Percentiles rank a stretch among this genome's conserved stretches.
These are phyloP conservation scores for Coemansia furcata DNA, from an alignment of 192 early-diverging fungal genomes.

Conservation along the genomic window DNA sequence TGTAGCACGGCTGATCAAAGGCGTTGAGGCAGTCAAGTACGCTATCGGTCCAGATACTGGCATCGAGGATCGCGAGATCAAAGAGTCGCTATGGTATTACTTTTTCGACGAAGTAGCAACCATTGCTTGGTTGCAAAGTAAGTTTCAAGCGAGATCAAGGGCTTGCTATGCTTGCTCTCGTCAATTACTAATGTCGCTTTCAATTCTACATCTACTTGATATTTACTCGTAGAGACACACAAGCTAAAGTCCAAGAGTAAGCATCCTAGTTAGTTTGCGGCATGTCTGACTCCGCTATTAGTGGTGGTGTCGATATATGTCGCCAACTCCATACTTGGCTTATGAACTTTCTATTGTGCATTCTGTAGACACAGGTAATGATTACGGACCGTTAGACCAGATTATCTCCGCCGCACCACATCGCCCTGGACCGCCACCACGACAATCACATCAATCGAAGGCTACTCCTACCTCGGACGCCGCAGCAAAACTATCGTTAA, in stretches of 20 bases:
- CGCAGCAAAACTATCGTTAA: constrained; percentile 9
- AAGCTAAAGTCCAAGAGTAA: constrained; percentile 44
- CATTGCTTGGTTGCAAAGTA: constrained; percentile 68
- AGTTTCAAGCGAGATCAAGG: constrained; percentile 7
- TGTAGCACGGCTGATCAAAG: constrained; percentile 55
- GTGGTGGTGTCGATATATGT: not conserved
- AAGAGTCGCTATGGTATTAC: constrained; percentile 68
- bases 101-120: constrained; percentile 70
- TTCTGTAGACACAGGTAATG: constrained; percentile 9
- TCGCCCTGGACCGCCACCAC: constrained; percentile 24
- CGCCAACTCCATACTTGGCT: not conserved
- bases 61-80: constrained; percentile 65
- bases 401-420: constrained; percentile 20
- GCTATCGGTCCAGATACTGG: constrained; percentile 58
- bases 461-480: not conserved
- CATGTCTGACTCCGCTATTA: not conserved
- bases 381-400: constrained; percentile 17
- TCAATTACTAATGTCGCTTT: not conserved
- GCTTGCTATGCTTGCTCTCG: not conserved
- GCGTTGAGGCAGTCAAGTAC: constrained; percentile 57
- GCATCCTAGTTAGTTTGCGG: not conserved
- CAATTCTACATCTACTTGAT: not conserved
- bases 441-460: not conserved
- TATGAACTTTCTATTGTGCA: not conserved
- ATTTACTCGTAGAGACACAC: constrained; percentile 25